These are phyloP conservation scores for Chromera velia DNA, from an alignment of 73 alveolate genomes.

Conservation along the genomic window DNA sequence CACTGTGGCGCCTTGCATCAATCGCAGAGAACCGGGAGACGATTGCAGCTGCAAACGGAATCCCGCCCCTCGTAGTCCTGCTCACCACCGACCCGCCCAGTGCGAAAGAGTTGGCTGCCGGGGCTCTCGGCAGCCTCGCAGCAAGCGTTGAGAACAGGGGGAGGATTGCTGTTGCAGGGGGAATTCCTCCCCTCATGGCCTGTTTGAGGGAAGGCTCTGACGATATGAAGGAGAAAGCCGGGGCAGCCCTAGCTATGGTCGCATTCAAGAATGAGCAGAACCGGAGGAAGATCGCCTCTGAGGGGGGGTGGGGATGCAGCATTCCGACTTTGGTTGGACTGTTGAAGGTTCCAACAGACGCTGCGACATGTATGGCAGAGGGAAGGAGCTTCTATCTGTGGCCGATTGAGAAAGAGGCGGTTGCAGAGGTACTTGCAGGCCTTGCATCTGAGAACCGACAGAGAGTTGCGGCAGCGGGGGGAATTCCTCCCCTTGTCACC, in stretches of 20 bases:
- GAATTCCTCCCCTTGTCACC: not conserved
- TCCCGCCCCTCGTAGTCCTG: constrained; percentile 1
- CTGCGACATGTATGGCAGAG: too few species aligned
- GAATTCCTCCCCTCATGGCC: not conserved
- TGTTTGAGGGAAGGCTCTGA: not conserved
- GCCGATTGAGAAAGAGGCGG: not conserved
- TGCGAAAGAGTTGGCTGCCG: not conserved
- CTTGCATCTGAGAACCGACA: not conserved
- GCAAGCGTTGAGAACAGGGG: not conserved
- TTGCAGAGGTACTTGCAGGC: not conserved
- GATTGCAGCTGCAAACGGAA: not conserved
- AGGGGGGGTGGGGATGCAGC: too few species aligned
- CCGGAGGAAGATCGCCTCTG: too few species aligned
- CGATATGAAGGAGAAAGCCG: not conserved
- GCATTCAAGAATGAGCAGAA: too few species aligned
- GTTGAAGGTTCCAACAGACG: too few species aligned
- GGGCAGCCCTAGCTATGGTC: not conserved
- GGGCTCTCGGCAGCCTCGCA: not conserved
- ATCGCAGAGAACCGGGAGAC: not conserved
- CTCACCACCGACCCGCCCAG: not conserved
- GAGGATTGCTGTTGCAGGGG: not conserved
- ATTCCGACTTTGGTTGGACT: too few species aligned
- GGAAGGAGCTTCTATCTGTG: too few species aligned
- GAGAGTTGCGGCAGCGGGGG: not conserved
- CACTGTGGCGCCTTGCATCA: not conserved